Percentiles rank a stretch among this genome's conserved stretches.
These are phyloP conservation scores for Yamadazyma epiphylla DNA, from an alignment of 1,139 yeast genomes.

Conservation along the genomic window DNA sequence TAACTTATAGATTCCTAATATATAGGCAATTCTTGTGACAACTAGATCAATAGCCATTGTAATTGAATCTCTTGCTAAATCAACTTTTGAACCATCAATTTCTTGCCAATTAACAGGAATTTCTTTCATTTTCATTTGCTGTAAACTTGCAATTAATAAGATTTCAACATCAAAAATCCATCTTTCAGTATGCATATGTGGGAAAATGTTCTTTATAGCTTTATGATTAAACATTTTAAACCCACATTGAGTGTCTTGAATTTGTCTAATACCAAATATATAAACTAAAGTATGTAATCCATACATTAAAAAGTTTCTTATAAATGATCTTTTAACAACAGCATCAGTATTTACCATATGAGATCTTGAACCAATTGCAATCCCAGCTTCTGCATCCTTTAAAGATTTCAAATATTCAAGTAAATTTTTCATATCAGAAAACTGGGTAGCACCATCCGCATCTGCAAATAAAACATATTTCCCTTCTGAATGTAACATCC, in stretches of 20 bases:
- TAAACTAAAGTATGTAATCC: slow-evolving; percentile 83
- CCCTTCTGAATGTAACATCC: slow-evolving; percentile 76
- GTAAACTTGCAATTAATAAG: slow-evolving; percentile 72
- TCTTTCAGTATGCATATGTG: slow-evolving; percentile 92
- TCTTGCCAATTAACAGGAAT: slow-evolving; percentile 96
- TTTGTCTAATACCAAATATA: slow-evolving; percentile 81
- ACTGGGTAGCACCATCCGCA: slow-evolving; percentile 95
- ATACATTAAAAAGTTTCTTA: slow-evolving; percentile 90
- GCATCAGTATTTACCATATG: slow-evolving; percentile 97
- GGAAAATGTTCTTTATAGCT: slow-evolving; percentile 67
- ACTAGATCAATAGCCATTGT: slow-evolving; percentile 95
- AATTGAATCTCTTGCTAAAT: slow-evolving; percentile 83
- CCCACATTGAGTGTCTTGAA: slow-evolving; percentile 96
- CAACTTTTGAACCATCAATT: slow-evolving; percentile 92
- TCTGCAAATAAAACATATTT: slow-evolving; percentile 81
- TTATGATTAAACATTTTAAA: slow-evolving; percentile 81
- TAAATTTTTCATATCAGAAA: slow-evolving; percentile 62
- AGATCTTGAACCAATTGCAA: slow-evolving; percentile 92
- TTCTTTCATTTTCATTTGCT: slow-evolving; percentile 64
- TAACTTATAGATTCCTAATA: slow-evolving; percentile 70
- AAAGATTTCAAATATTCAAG: slow-evolving; percentile 31
- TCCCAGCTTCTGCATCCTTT: slow-evolving; percentile 15
- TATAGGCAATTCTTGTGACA: slow-evolving; percentile 83
- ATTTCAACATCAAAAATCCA: slow-evolving; percentile 98
- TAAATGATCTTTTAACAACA: slow-evolving; percentile 84